Base-by-base conservation (phyloP, 352 stramenopile genomes). In the Globisporangium apiculatum region DNA sequence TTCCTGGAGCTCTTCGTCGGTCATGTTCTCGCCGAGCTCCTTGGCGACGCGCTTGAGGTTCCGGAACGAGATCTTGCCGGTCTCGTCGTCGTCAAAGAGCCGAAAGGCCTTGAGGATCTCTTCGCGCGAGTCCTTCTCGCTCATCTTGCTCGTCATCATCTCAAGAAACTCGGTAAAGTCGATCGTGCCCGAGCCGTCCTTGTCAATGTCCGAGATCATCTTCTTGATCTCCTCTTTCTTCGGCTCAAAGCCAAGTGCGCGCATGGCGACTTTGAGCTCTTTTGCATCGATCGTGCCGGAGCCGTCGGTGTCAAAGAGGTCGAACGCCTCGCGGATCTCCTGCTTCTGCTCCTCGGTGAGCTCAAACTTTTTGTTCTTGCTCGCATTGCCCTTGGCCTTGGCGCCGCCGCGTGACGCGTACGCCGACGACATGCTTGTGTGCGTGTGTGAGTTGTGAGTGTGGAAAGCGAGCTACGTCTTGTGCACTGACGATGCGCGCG, bases 151-250 rank as follows among this genome's bases (percentile, higher is more conserved):
- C 48, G 96, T 98, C 91, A 99, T 98, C 80, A 98, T 97, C 64
- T 98, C 91, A 15, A 99, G 69, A 62, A 99, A 99, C 70, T 98
- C 95, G 53, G 97, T 95, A 67, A 98, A 99, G 69, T 98, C 94
- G 64, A 98, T 98, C 47, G 86, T 92, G 48, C 94, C 92, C 5
- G 76, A 95, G 53, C 83, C 84, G 76, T 98, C 91, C 73, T 98
- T 97, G 71, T 98, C 91, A 60, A 98, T 98, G 67, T 98, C 93
- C 53, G 80, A 83, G 66, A 98, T 98, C 87, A 98, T 97, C 72
- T 98, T 91, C 69, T 98, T 98, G 60, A 99, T 98, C 57, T 97
- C 97, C 71, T 98, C 88, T 71, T 98, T 98, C 80, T 98, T 98
- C 11, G 94, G 84, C 68, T 98, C 93, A 60, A 98, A 98, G 41